Conservation (phyloP, 2,329 filamentous ascomycete genomes). For the Nemania bipapillata region DNA sequence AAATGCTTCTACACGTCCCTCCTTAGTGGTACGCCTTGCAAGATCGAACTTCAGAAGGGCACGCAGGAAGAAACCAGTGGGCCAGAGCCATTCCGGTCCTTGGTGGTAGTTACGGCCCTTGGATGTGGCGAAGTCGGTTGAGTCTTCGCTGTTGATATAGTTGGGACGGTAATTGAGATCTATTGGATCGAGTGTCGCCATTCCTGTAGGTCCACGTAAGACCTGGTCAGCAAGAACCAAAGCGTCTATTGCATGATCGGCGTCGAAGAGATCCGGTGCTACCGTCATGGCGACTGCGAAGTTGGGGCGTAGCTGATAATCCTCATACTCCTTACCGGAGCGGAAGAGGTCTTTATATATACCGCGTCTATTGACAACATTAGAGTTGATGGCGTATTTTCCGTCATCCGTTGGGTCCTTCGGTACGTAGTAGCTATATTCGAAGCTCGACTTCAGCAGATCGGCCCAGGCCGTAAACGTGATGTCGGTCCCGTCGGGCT, state of each 20-base stretch:
- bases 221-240: slow-evolving; percentile 81
- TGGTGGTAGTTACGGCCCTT: slow-evolving; percentile 99
- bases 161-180: slow-evolving; percentile 94
- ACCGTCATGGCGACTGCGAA: slow-evolving; percentile 96
- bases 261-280: slow-evolving; percentile 85
- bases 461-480: slow-evolving; percentile 81
- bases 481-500: slow-evolving; percentile 68
- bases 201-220: slow-evolving; percentile 87
- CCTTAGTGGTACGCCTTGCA: slow-evolving; percentile 68
- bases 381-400: slow-evolving; percentile 81
- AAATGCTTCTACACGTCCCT: slow-evolving; percentile 85
- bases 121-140: slow-evolving; percentile 85
- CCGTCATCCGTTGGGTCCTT: slow-evolving; percentile 73
- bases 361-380: slow-evolving; percentile 85
- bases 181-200: slow-evolving; percentile 92
- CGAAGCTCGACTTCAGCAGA: slow-evolving; percentile 85
- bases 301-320: slow-evolving; percentile 95
- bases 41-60: slow-evolving; percentile 92
- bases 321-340: slow-evolving; percentile 94
- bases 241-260: slow-evolving; percentile 79
- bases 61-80: slow-evolving; percentile 92
- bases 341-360: slow-evolving; percentile 98
- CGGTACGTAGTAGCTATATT: slow-evolving; percentile 91
- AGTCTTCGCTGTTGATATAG: slow-evolving; percentile 96
- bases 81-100: slow-evolving; percentile 98